These are phyloP conservation scores for Dovyalis caffra DNA, from an alignment of 345 rosid genomes.

Conservation along the genomic window DNA sequence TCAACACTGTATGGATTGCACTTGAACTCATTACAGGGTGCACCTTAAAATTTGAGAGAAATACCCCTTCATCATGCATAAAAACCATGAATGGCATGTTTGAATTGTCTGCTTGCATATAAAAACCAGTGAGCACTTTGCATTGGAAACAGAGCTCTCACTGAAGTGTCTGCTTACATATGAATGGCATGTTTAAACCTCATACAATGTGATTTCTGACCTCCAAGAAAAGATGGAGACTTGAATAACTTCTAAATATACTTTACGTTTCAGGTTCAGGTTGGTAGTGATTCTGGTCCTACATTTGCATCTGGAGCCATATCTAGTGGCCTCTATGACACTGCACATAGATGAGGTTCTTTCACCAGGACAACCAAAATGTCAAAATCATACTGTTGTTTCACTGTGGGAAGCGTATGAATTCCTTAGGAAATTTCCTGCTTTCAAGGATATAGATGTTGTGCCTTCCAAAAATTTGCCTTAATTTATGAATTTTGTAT, in stretches of 20 bases:
- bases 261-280: conserved; percentile 24
- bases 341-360: conserved; percentile 1
- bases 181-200: neutral
- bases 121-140: neutral
- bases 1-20: neutral
- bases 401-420: neutral
- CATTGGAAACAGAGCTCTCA: neutral
- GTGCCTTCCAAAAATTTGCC: neutral
- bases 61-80: neutral
- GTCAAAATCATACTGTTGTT: neutral
- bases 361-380: neutral
- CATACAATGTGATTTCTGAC: neutral
- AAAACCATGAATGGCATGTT: too few relatives aligned
- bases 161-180: neutral
- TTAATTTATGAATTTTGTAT: too few relatives aligned
- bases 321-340: neutral
- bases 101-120: too few relatives aligned
- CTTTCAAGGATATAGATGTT: neutral
- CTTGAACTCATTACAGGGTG: neutral
- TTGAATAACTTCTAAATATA: neutral
- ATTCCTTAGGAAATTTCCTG: neutral
- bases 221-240: neutral
- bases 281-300: conserved; percentile 1
- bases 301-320: conserved; percentile 9
- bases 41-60: neutral